A percentile compares a stretch with the other conserved stretches of the same genome.
Conservation (phyloP, 2,329 filamentous ascomycete genomes). For the Fusarium acutatum region DNA sequence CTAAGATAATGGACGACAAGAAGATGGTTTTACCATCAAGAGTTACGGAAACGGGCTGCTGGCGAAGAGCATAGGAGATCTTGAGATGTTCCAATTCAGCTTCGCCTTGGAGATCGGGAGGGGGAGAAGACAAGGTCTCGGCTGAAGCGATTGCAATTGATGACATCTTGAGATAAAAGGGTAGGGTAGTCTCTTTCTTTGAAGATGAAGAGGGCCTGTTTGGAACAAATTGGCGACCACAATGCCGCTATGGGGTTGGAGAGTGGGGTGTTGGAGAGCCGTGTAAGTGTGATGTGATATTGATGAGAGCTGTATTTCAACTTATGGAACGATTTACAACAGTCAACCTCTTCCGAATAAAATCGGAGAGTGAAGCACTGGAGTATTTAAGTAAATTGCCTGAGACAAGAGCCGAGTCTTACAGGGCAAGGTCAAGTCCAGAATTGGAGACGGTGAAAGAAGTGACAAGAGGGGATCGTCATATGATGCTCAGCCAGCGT, state of each 20-base stretch:
- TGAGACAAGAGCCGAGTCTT: background rate
- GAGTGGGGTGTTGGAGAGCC: slow-evolving; percentile 3
- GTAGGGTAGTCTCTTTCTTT: background rate
- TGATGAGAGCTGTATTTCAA: slow-evolving; percentile 6
- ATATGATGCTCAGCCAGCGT: slow-evolving; percentile 33
- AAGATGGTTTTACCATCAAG: slow-evolving; percentile 61
- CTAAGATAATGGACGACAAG: slow-evolving; percentile 54
- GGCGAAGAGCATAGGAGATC: slow-evolving; percentile 43
- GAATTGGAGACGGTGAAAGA: slow-evolving; percentile 17
- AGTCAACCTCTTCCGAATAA: background rate
- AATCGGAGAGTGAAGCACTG: background rate
- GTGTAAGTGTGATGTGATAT: slow-evolving; percentile 32
- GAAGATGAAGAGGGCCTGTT: background rate
- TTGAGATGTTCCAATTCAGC: slow-evolving; percentile 34
- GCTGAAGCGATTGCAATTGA: slow-evolving; percentile 40
- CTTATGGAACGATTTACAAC: background rate
- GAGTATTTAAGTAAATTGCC: background rate
- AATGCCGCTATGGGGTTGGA: slow-evolving; percentile 8
- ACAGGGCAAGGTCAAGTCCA: background rate
- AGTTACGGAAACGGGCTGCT: slow-evolving; percentile 62
- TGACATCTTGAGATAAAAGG: slow-evolving; percentile 31
- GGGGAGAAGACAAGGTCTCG: slow-evolving; percentile 36
- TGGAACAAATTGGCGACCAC: slow-evolving; percentile 18
- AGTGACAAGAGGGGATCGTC: slow-evolving; percentile 38
- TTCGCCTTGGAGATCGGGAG: slow-evolving; percentile 32